These are phyloP conservation scores for Myxozyma geophila DNA, from an alignment of 805 yeast species.

Conservation along the genomic window DNA sequence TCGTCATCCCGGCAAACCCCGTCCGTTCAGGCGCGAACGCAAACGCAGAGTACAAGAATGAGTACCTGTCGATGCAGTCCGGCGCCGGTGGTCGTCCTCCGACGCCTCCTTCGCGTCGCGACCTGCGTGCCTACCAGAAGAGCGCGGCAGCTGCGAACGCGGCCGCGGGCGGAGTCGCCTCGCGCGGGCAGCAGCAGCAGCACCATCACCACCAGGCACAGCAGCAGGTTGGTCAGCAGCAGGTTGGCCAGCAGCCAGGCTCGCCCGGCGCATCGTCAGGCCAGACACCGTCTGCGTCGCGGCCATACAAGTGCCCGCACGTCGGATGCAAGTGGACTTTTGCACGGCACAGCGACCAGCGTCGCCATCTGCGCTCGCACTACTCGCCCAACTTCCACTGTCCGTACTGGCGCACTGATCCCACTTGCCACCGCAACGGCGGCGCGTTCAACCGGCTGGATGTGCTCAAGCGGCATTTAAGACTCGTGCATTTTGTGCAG, in stretches of 20 bases:
- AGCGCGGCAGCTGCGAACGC: slow-evolving; percentile 14
- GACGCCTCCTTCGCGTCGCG: slow-evolving; percentile 22
- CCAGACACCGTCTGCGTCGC: slow-evolving; percentile 32
- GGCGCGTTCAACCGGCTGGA: slow-evolving; percentile 77
- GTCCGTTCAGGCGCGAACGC: slow-evolving; percentile 33
- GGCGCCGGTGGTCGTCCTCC: slow-evolving; percentile 7
- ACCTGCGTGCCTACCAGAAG: slow-evolving; percentile 19
- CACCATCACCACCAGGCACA: slow-evolving; percentile 29
- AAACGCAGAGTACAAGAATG: slow-evolving; percentile 13
- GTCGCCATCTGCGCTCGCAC: slow-evolving; percentile 71
- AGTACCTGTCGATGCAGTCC: neutral
- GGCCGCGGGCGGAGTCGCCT: slow-evolving; percentile 4
- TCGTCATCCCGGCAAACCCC: slow-evolving; percentile 29
- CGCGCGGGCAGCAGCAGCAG: slow-evolving; percentile 17
- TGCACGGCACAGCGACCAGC: slow-evolving; percentile 67
- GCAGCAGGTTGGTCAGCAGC: slow-evolving; percentile 31
- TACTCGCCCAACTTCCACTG: slow-evolving; percentile 68
- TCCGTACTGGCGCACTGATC: slow-evolving; percentile 71
- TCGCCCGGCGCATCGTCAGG: slow-evolving; percentile 33
- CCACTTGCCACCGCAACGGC: slow-evolving; percentile 75
- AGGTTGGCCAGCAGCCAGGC: slow-evolving; percentile 10
- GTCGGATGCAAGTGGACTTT: slow-evolving; percentile 70
- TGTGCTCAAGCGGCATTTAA: slow-evolving; percentile 72
- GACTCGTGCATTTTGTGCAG: slow-evolving; percentile 67
- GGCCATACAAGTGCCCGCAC: slow-evolving; percentile 47